A percentile compares a stretch with the other conserved stretches of the same genome.
Evolutionary conservation across 139 green algal genomes (phyloP).

Genomic region (Asterochloris erici): DNA sequence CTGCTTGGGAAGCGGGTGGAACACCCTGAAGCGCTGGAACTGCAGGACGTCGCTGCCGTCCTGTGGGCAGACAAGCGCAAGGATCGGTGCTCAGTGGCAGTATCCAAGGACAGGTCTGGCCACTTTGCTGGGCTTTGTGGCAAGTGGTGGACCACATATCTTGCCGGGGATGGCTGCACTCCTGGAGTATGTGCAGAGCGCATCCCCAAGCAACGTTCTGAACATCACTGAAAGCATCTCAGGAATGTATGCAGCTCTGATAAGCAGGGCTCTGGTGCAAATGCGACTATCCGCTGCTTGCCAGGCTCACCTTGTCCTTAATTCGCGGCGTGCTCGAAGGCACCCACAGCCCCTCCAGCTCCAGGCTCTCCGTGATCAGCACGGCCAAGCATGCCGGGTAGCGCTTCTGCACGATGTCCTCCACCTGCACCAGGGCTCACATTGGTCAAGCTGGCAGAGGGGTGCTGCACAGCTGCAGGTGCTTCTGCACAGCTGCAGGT

Average conservation of each 20-base stretch:
- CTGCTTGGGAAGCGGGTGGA: conserved; percentile 12
- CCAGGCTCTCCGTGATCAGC: conserved; percentile 15
- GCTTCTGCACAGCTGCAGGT: no score
- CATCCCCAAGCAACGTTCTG: no score
- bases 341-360: conserved; percentile 14
- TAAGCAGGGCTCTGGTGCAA: no score
- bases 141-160: no score
- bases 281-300: no score
- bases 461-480: no score
- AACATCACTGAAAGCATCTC: no score
- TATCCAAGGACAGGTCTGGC: neutral
- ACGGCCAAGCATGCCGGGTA: conserved; percentile 12
- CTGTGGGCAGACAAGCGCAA: neutral
- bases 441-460: no score
- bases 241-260: no score
- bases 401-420: conserved; percentile 17
- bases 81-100: neutral
- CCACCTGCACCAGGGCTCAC: neutral
- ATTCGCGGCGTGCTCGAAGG: conserved; percentile 4
- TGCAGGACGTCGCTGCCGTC: conserved; percentile 12
- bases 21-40: conserved; percentile 16
- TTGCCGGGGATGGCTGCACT: no score
- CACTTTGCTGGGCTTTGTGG: no score
- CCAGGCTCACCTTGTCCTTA: conserved; percentile 3
- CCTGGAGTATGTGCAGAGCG: no score